Evolutionary conservation across 2,329 filamentous ascomycete genomes (phyloP), one percentile per base, ranked within the genome.

Genomic region (Zalaria obscura): DNA sequence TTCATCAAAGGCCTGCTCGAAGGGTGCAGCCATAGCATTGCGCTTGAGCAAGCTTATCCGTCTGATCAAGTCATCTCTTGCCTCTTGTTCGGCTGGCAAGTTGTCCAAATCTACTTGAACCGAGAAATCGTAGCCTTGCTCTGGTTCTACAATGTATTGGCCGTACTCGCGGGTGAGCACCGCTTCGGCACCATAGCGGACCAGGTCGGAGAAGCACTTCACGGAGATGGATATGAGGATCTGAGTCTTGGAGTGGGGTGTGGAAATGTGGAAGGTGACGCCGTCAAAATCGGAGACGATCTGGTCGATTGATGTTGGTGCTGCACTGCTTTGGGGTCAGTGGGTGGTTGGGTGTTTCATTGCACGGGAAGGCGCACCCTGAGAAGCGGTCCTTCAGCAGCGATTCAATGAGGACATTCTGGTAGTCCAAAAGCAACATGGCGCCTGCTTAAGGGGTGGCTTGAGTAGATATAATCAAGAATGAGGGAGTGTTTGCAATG

Each of bases 231-330:
- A 98, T 45, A 99, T 79, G 40, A 93, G 75, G 51, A 99, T 95
- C 67, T 93, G 86, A 39, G 85, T 80, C 72, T 96, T 96, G 47
- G 78, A 70, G 63, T 94, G 87, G 45, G 89, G 91, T 1, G 91
- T 98, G 32, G 89, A 96, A 58, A 98, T 88, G 65, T 98, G 91
- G 67, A 96, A 99, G 52, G 84, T 93, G 54, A 96, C 91, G 60
- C 89, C 89, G 67, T 98, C 93, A 60, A 99, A 99, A 67, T 99
- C 91, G 60, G 89, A 96, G 48, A 95, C 86, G 48, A 93, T 86
- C 70, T 99, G 91, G 67, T 98, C 93, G 62, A 99, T 94, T 53
- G 84, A 86, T 45, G 78, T 75, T 45, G 87, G 86, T 52, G 85
- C 69, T 61, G 83, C 83, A 66, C 89, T 95, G 57, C 18, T 49